phyloP scores from a whole-genome alignment of 2,329 filamentous ascomycete genomes.

The Colletotrichum echinochloae region DNA sequence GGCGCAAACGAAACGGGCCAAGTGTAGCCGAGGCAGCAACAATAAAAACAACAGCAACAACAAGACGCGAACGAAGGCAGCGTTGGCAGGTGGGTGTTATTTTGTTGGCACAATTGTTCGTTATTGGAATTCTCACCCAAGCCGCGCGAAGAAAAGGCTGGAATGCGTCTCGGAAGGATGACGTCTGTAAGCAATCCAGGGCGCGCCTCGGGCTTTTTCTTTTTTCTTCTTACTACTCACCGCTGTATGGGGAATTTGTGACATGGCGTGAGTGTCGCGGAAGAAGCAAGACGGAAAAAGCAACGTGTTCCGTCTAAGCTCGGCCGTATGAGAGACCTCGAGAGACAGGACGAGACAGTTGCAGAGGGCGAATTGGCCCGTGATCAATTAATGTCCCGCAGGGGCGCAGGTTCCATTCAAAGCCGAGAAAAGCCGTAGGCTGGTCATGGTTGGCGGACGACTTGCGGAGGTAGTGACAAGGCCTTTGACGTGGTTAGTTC shows the following conservation, averaged over 20 bases:
- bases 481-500: conserved; percentile 27
- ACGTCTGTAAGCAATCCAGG: conserved; percentile 12
- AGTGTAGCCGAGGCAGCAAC: conserved; percentile 3
- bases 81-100: neutral
- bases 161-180: conserved; percentile 32
- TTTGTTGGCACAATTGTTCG: neutral
- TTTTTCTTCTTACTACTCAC: conserved; percentile 17
- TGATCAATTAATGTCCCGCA: conserved; percentile 30
- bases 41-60: neutral
- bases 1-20: conserved; percentile 29
- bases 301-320: conserved; percentile 29
- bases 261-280: conserved; percentile 31
- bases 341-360: conserved; percentile 36
- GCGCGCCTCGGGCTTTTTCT: neutral
- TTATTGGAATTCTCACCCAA: conserved; percentile 8
- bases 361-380: conserved; percentile 25
- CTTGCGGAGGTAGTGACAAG: conserved; percentile 20
- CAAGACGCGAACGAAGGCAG: conserved; percentile 4
- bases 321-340: conserved; percentile 28
- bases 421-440: neutral
- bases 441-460: neutral
- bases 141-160: conserved; percentile 6
- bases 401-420: conserved; percentile 21
- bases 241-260: conserved; percentile 26
- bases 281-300: conserved; percentile 36